Percentiles rank a stretch among this genome's conserved stretches.
Conservation (phyloP, 2,329 filamentous ascomycete genomes). For the Cordyceps militaris region DNA sequence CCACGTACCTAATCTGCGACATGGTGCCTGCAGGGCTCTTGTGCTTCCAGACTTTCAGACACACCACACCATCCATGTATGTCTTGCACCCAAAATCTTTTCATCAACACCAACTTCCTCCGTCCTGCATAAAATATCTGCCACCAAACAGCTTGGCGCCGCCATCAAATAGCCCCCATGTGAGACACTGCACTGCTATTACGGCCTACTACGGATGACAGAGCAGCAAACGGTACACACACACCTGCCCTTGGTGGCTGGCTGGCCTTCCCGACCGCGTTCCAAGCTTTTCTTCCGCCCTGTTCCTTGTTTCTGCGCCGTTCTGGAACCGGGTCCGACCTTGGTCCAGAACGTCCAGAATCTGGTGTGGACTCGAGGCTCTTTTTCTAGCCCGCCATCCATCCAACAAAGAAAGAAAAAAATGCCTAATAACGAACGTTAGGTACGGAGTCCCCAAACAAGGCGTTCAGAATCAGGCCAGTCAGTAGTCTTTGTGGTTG, state of each 20-base stretch:
- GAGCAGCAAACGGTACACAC: background rate
- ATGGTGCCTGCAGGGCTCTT: too few species aligned
- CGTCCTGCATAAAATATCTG: background rate
- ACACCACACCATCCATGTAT: too few species aligned
- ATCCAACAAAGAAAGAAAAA: background rate
- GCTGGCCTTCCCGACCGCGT: background rate
- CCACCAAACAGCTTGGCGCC: background rate
- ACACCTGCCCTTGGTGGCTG: background rate
- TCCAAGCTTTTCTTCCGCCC: background rate
- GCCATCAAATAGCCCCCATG: too few species aligned
- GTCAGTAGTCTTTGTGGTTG: too few species aligned
- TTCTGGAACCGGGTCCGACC: slow-evolving; percentile 7
- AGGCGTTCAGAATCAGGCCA: too few species aligned
- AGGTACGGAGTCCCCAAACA: too few species aligned
- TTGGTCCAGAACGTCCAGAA: slow-evolving; percentile 2
- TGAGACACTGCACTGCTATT: too few species aligned
- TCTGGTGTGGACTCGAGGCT: background rate
- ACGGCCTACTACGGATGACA: too few species aligned
- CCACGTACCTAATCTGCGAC: background rate
- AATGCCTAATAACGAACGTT: too few species aligned
- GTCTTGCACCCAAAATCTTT: too few species aligned
- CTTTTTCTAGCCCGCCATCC: background rate
- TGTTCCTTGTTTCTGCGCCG: slow-evolving; percentile 1
- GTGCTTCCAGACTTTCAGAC: too few species aligned
- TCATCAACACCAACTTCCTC: background rate